Evolutionary conservation across 192 early-diverging fungal genomes (phyloP), one percentile per base, ranked within the genome.

Genomic region (Linnemannia hyalina): DNA sequence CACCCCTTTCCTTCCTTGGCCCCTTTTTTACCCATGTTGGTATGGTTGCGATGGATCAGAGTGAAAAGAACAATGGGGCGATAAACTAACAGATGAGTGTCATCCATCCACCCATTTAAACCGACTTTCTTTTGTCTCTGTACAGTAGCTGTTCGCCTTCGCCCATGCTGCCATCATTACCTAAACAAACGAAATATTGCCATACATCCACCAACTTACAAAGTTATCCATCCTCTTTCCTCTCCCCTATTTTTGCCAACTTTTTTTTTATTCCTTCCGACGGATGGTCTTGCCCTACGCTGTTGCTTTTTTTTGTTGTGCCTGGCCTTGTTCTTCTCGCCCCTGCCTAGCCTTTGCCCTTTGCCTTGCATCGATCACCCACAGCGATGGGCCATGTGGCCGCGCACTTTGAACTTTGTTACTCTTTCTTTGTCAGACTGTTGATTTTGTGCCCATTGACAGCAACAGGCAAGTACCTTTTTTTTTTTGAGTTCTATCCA

Each of bases 321-420:
- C 60, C 60, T 65, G n/a, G 60, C 26, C 60, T 65, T 65, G 49
- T 52, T 16, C 49, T 52, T 52, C 49, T 52, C 6, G 49, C 16
- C 20, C 16, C 6, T 52, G 42, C 42, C 42, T 72, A 46, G 41
- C 41, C 70, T 16, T 71, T 46, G 23, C 70, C 36, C 70, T 71
- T 44, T 44, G 44, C 36, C 42, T 44, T 32, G 26, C 41, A 41
- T 47, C 46, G 42, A 73, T 13, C 71, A 26, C 42, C 38, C 60
- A 65, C 11, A 65, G 60, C 60, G 60, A 65, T 32, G 29, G 60
- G 60, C 60, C 60, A 65, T 65, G 60, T 65, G 60, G 60, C 29
- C 11, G 60, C 60, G 60, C 32, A 65, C 60, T 32, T 65, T 65
- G 60, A 65, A 65, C 60, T 65, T 65, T 65, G 60, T 65, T 65